Evolutionary conservation across 2,329 filamentous ascomycete genomes (phyloP).

Genomic region (Penicillium sp.): DNA sequence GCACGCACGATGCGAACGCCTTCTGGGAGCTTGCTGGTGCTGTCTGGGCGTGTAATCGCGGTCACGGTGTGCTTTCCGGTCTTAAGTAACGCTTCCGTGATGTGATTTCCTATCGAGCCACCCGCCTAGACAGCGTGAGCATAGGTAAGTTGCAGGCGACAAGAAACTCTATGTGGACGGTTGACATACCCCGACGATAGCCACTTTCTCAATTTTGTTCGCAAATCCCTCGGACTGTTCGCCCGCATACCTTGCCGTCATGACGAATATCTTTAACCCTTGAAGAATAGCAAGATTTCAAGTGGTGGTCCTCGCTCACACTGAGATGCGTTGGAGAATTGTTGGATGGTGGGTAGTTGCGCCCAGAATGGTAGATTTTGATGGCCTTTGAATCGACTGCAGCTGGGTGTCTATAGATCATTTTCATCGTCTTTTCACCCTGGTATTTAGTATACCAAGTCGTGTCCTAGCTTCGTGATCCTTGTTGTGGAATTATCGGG

Average conservation of each 20-base stretch:
- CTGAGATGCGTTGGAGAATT: neutral
- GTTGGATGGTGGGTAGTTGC: neutral
- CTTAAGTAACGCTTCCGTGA: neutral
- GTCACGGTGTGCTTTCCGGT: slow-evolving; percentile 8
- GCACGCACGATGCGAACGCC: slow-evolving; percentile 1
- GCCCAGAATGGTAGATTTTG: too few relatives aligned
- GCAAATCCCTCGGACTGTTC: slow-evolving; percentile 6
- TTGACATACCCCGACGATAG: slow-evolving; percentile 8
- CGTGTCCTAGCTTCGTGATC: neutral
- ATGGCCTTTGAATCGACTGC: neutral
- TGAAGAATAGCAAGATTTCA: neutral
- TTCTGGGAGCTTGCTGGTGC: slow-evolving; percentile 5
- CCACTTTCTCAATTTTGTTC: slow-evolving; percentile 8
- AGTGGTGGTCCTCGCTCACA: neutral
- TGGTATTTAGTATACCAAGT: neutral
- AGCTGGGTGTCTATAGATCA: neutral
- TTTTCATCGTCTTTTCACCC: neutral
- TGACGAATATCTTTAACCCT: neutral
- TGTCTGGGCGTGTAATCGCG: slow-evolving; percentile 6
- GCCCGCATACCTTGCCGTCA: neutral
- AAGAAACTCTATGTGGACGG: neutral
- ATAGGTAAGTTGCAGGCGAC: neutral
- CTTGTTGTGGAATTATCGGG: neutral
- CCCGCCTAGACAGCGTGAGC: slow-evolving; percentile 1
- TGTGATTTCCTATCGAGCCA: slow-evolving; percentile 3